Conservation (phyloP, 2,329 filamentous ascomycete species). For the Claviceps capensis region DNA sequence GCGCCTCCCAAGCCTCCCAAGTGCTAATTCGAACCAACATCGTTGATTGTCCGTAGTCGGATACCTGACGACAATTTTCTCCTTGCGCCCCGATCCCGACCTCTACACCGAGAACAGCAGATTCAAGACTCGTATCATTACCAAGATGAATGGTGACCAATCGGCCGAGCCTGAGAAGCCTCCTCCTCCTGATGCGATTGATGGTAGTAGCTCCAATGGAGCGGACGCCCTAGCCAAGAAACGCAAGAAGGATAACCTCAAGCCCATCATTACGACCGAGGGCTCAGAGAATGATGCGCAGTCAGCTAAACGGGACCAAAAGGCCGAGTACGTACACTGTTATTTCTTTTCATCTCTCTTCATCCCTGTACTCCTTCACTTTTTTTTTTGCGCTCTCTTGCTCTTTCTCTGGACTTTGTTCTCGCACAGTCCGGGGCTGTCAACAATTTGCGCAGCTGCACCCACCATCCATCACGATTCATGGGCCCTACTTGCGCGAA, state of each 20-base stretch:
- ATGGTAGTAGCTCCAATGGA: conserved; percentile 14
- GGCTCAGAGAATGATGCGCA: conserved; percentile 13
- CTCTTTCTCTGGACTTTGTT: background rate
- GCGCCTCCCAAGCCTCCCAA: background rate
- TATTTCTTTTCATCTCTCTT: background rate
- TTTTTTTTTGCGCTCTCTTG: background rate
- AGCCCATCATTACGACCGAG: conserved; percentile 63
- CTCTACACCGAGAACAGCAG: background rate
- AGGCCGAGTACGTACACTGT: conserved; percentile 22
- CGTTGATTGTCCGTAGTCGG: background rate
- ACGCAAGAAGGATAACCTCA: conserved; percentile 59
- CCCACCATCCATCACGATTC: background rate
- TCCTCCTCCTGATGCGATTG: conserved; percentile 6
- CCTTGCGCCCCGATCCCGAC: background rate
- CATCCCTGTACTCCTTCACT: background rate
- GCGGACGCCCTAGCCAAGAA: conserved; percentile 40
- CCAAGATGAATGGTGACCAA: conserved; percentile 17
- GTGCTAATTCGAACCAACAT: background rate
- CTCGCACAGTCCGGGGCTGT: background rate
- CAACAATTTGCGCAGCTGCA: background rate
- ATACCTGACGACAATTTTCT: background rate
- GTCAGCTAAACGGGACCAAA: conserved; percentile 15
- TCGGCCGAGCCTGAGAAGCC: conserved; percentile 19
- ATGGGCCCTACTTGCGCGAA: background rate
- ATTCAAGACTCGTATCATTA: background rate